Conservation (phyloP, 306 rosid species). For the Abrus pulchellus region DNA sequence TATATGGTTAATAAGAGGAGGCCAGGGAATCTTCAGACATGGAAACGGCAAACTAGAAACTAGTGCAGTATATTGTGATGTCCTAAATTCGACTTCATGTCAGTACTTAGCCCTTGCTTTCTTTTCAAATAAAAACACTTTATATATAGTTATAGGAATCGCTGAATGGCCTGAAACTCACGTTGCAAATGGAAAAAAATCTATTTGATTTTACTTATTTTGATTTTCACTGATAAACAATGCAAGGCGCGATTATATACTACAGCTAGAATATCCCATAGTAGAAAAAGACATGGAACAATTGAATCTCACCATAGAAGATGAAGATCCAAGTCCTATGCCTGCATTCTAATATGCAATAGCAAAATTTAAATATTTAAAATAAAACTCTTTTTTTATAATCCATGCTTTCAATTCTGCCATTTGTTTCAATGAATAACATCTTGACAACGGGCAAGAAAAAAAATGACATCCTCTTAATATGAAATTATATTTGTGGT, state of each 20-base stretch:
- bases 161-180: background rate
- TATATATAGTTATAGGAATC: slow-evolving; percentile 7
- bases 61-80: background rate
- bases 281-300: background rate
- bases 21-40: slow-evolving; percentile 1
- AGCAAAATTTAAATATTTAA: no score
- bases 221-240: slow-evolving; percentile 3
- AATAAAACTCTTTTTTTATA: no score
- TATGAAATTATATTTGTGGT: no score
- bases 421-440: no score
- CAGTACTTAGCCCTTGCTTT: background rate
- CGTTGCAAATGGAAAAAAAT: slow-evolving; percentile 9
- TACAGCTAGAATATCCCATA: background rate
- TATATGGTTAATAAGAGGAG: background rate
- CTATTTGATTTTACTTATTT: background rate
- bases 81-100: slow-evolving; percentile 20
- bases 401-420: no score
- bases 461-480: no score
- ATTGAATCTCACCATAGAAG: background rate
- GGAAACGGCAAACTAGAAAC: slow-evolving; percentile 9
- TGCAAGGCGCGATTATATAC: background rate
- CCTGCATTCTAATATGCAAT: background rate
- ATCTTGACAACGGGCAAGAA: no score
- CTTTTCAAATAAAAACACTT: slow-evolving; percentile 9
- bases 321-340: slow-evolving; percentile 9